Base-by-base conservation (phyloP, 176 grass and related monocot genomes). In the Echinochloa phyllopogon region DNA sequence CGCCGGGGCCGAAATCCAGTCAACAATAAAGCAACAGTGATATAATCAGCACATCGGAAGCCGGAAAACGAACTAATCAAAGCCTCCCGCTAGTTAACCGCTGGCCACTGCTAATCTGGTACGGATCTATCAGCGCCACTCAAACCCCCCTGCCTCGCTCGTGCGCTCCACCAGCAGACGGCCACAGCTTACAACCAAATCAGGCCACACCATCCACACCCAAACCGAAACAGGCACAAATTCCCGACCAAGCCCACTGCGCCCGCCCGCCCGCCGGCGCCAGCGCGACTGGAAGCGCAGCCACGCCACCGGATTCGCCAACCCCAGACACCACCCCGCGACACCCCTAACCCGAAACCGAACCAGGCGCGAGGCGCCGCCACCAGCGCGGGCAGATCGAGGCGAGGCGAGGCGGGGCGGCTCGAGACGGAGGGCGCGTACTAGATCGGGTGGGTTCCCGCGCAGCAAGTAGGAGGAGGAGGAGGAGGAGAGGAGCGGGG, bases 361-460 rank as follows among this genome's bases (percentile, higher is more conserved):
- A 41, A 21, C 33, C 4, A 18, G 51, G 43, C 8, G 6, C 10
- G 4, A 9, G 39, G 58, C 53, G 56, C 43, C 3, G 27, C 21
- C 69, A 40, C 52, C 10, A 2, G 18, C 4, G 68, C 48, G 10
- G 24, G 73, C 21, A 25, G 11, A 90, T 91, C 75, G 89, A 89
- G 42, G 23, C 6, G 37, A 37, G 64, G 7, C 64, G n/a, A n/a
- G 36, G 36, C 67, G 66, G n/a, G n/a, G 68, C 60, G 76, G 52
- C 41, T 69, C 79, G 21, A 24, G 43, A 37, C 65, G n/a, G 59
- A 10, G 75, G 42, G 6, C 74, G 81, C 29, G 29, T 33, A 33
- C 29, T 33, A 33, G 37, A 71, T 24, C 18, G 21, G 79, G 1
- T 29, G 0, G 79, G 1, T 29, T 1, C 3, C 39, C 38, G 21